Percentiles rank a stretch among this genome's conserved stretches.
Evolutionary conservation across 2,329 filamentous ascomycete species (phyloP).

Genomic region (Fusarium devonianum): DNA sequence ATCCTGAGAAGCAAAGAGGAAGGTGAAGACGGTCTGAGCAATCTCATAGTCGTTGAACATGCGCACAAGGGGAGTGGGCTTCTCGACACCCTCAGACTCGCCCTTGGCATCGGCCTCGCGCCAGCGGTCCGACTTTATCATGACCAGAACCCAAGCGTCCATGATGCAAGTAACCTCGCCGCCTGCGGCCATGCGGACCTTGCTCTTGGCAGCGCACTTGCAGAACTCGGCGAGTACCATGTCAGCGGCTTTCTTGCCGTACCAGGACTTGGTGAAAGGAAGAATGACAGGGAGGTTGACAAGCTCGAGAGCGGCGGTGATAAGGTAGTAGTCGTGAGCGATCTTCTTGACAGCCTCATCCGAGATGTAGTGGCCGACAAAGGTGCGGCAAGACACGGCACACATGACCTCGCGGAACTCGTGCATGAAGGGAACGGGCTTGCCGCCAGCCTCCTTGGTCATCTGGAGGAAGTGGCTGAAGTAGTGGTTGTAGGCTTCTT

Average conservation of each 20-base stretch:
- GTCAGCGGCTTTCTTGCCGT: conserved; percentile 93
- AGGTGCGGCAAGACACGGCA: conserved; percentile 94
- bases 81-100: conserved; percentile 73
- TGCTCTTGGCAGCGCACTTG: conserved; percentile 92
- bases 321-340: conserved; percentile 94
- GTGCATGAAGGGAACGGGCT: conserved; percentile 87
- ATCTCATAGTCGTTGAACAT: conserved; percentile 93
- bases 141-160: conserved; percentile 90
- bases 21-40: conserved; percentile 91
- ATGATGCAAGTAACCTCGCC: conserved; percentile 91
- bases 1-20: conserved; percentile 97
- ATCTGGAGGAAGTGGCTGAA: conserved; percentile 80
- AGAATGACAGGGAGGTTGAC: conserved; percentile 99
- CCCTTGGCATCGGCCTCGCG: conserved; percentile 79
- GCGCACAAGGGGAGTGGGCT: conserved; percentile 83
- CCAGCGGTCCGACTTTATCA: conserved; percentile 85
- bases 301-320: conserved; percentile 92
- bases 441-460: conserved; percentile 73
- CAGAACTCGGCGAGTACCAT: conserved; percentile 90
- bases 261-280: conserved; percentile 95
- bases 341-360: conserved; percentile 93
- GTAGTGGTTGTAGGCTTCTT: conserved; percentile 89
- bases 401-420: conserved; percentile 95
- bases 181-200: conserved; percentile 88
- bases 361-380: conserved; percentile 93